Conservation (phyloP, 192 early-diverging fungal species). For the Dimargaris verticillata region DNA sequence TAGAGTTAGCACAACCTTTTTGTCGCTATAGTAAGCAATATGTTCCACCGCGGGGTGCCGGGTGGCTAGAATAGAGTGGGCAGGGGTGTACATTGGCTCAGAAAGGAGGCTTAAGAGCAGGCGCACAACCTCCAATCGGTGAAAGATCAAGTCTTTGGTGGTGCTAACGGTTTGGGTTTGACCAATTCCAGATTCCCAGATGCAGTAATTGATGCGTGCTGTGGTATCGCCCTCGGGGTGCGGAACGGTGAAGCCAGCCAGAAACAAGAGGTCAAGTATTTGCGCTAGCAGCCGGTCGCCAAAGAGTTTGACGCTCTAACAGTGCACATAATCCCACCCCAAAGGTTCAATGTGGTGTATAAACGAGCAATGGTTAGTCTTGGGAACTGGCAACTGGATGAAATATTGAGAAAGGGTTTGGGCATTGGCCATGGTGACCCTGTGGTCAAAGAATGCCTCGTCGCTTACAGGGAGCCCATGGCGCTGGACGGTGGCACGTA, state of each 20-base stretch:
- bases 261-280: constrained; percentile 38
- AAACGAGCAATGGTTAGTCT: too few relatives aligned
- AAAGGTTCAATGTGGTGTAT: too few relatives aligned
- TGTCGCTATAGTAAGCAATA: constrained; percentile 26
- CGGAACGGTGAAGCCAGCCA: constrained; percentile 54
- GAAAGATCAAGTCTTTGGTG: constrained; percentile 46
- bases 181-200: constrained; percentile 53
- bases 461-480: too few relatives aligned
- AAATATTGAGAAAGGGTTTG: too few relatives aligned
- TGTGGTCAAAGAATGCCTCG: too few relatives aligned
- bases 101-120: constrained; percentile 65
- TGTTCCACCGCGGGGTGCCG: constrained; percentile 20
- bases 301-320: constrained; percentile 17
- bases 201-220: constrained; percentile 5
- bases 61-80: constrained; percentile 13
- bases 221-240: constrained; percentile 20
- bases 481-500: constrained; percentile 12
- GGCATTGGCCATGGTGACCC: too few relatives aligned
- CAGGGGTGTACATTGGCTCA: constrained; percentile 57
- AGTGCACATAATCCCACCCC: too few relatives aligned
- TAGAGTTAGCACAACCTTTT: constrained; percentile 51
- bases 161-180: constrained; percentile 48
- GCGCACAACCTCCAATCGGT: constrained; percentile 63
- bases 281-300: constrained; percentile 37
- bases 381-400: too few relatives aligned